Evolutionary conservation across 1,139 yeast species (phyloP), one percentile per base, ranked within the genome.

Genomic region (Sugiyamaella neomexicana): DNA sequence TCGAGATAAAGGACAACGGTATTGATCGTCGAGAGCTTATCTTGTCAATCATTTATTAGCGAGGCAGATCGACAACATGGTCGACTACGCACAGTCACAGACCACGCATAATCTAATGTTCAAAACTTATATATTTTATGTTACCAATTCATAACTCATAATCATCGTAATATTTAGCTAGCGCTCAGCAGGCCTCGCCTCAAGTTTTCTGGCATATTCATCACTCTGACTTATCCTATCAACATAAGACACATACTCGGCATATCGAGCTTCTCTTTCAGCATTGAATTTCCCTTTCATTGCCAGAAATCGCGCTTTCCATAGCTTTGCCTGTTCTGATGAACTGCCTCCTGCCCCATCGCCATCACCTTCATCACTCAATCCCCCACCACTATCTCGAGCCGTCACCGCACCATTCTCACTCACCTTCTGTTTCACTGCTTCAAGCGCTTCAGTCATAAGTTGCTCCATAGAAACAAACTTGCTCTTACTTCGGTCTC

Each of bases 261-360:
- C 50, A 47, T 52, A 49, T 9, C 58, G 50, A 27, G 54, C 52
- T 37, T 55, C 58, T 15, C 58, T 39, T 31, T 55, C 58, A 23
- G 53, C 53, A 13, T 38, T 46, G 40, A 55, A 55, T 32, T 55
- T 55, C 23, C 58, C 53, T 27, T 52, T 50, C 58, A 55, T 55
- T 1, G 53, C 53, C 17, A 52, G 39, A 40, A 40, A 55, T n/a
- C 58, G 50, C 1, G 54, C 54, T 29, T 49, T 53, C 58, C 58
- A 55, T 12, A 53, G 31, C 17, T 52, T 48, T n/a, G 53, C 46
- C 25, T 51, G 46, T 9, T 46, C 55, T n/a, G 34, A 17, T 15
- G 49, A 27, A 31, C 32, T 34, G 5, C 20, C 38, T n/a, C 34
- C 20, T 4, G 44, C 44, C 5, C 27, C 17, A 31, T 13, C 17